Conservation (phyloP, 495 filamentous ascomycete genomes). For the Staphylotrichum tortipilum region DNA sequence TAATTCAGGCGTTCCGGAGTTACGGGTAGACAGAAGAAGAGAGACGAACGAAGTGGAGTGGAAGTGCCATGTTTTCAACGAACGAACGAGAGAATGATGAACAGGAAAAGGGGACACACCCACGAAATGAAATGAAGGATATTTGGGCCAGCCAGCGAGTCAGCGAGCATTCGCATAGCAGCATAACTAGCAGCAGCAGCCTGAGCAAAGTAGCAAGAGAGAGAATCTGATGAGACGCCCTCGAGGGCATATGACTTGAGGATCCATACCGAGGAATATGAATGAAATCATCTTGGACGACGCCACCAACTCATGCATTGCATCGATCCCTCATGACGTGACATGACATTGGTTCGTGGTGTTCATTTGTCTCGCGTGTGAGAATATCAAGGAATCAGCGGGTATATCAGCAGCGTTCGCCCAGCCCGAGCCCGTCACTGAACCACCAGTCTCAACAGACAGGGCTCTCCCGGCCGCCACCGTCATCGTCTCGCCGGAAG, state of each 20-base stretch:
- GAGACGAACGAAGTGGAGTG: too few species aligned
- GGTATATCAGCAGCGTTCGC: background rate
- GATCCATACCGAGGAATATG: too few species aligned
- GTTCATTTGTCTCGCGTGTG: background rate
- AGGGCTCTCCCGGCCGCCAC: background rate
- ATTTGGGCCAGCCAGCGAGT: too few species aligned
- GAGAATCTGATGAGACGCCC: background rate
- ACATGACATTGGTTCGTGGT: background rate
- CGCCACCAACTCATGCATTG: too few species aligned
- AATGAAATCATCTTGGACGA: too few species aligned
- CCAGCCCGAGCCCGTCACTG: constrained; percentile 1
- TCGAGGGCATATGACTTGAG: too few species aligned
- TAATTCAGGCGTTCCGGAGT: background rate
- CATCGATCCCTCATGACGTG: background rate
- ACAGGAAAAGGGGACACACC: too few species aligned
- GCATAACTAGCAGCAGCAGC: too few species aligned
- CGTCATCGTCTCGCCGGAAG: background rate
- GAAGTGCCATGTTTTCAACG: too few species aligned
- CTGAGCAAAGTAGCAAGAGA: too few species aligned
- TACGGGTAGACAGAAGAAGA: constrained; percentile 1
- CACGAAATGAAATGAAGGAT: too few species aligned
- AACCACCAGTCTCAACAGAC: constrained; percentile 5
- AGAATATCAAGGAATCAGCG: too few species aligned
- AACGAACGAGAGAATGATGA: background rate
- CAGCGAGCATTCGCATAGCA: background rate